A percentile compares a stretch with the other conserved stretches of the same genome.
These are phyloP conservation scores for Myrmaecium sp. DNA, from an alignment of 2,329 filamentous ascomycete genomes.

Conservation along the genomic window DNA sequence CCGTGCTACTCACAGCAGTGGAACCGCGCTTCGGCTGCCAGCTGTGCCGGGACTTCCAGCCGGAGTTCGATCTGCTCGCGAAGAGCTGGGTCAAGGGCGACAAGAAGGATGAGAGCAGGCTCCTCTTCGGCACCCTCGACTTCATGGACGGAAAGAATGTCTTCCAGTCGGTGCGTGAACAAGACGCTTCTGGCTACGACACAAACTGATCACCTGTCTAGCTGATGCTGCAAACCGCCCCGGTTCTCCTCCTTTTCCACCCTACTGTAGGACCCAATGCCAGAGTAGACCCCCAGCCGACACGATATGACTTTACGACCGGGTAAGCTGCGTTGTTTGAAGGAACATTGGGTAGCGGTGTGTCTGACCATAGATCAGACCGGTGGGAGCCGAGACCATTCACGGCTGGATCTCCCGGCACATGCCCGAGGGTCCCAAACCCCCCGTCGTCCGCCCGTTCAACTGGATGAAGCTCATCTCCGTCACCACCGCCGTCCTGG, in stretches of 20 bases:
- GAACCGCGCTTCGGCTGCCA: slow-evolving; percentile 71
- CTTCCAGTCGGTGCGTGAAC: slow-evolving; percentile 58
- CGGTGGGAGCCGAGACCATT: slow-evolving; percentile 58
- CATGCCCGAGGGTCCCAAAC: slow-evolving; percentile 56
- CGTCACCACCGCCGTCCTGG: slow-evolving; percentile 51
- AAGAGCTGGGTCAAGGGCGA: slow-evolving; percentile 81
- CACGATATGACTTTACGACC: slow-evolving; percentile 69
- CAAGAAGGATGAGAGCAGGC: slow-evolving; percentile 50
- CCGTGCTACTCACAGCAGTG: slow-evolving; percentile 72
- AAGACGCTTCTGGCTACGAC: not conserved
- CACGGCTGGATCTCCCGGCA: slow-evolving; percentile 66
- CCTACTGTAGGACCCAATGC: slow-evolving; percentile 72
- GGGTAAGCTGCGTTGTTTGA: slow-evolving; percentile 38
- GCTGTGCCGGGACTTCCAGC: slow-evolving; percentile 79
- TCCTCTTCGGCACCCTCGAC: slow-evolving; percentile 74
- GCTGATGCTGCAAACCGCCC: slow-evolving; percentile 88
- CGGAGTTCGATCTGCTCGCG: slow-evolving; percentile 78
- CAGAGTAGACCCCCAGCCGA: slow-evolving; percentile 46
- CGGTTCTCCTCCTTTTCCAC: slow-evolving; percentile 73
- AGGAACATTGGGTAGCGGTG: not conserved
- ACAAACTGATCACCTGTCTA: slow-evolving; percentile 24
- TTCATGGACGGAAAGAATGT: slow-evolving; percentile 69
- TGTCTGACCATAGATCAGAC: slow-evolving; percentile 29
- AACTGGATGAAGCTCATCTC: slow-evolving; percentile 68
- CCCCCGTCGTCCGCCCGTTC: slow-evolving; percentile 63